Evolutionary conservation across 352 stramenopile genomes (phyloP).

Genomic region (Aphanomyces stellatus): DNA sequence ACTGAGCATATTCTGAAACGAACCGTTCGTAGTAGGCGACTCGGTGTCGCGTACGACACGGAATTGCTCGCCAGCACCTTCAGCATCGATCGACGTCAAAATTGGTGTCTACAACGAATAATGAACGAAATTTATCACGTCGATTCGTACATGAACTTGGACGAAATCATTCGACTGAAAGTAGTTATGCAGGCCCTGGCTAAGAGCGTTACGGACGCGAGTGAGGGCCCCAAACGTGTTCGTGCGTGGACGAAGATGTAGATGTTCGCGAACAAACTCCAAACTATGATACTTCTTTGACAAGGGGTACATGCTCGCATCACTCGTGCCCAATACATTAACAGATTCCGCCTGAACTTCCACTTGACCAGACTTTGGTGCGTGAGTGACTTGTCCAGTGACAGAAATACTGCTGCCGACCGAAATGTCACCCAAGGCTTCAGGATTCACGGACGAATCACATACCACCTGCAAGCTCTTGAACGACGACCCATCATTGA

Average conservation of each 20-base stretch:
- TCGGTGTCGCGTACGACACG: constrained; percentile 81
- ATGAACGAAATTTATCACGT: constrained; percentile 32
- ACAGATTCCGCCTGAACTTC: constrained; percentile 85
- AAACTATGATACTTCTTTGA: constrained; percentile 98
- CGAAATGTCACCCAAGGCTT: constrained; percentile 74
- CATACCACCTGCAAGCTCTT: constrained; percentile 83
- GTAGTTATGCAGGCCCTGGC: constrained; percentile 57
- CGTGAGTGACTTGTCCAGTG: constrained; percentile 82
- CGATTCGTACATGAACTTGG: constrained; percentile 37
- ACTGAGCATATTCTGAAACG: too few relatives aligned
- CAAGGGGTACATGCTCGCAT: constrained; percentile 90
- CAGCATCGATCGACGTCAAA: constrained; percentile 96
- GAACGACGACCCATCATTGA: constrained; percentile 93
- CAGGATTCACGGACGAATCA: constrained; percentile 29
- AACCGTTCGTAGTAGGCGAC: too few relatives aligned
- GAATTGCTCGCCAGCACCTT: constrained; percentile 98
- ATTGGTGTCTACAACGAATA: constrained; percentile 83
- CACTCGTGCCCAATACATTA: constrained; percentile 87
- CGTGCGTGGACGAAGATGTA: constrained; percentile 93
- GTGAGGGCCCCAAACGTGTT: constrained; percentile 96
- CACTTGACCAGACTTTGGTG: constrained; percentile 86
- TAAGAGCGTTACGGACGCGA: constrained; percentile 89
- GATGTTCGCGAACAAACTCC: constrained; percentile 95
- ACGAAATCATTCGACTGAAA: constrained; percentile 75
- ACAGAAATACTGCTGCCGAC: constrained; percentile 91